Evolutionary conservation across 768 basidiomycete genomes (phyloP).

Genomic region (Trametes punicea): DNA sequence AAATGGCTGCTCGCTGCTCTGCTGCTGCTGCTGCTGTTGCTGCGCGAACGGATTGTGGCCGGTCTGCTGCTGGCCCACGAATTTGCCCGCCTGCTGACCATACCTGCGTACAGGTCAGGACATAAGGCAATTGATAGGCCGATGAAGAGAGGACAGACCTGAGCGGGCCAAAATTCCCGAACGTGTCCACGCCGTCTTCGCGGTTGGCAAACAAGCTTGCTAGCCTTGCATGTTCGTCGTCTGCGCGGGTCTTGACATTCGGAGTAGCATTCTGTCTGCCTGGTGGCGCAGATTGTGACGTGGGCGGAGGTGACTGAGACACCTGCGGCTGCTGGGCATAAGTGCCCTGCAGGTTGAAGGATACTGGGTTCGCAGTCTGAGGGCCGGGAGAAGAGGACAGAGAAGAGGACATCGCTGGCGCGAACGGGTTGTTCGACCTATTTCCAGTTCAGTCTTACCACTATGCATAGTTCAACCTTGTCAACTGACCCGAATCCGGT

Average conservation of each 20-base stretch:
- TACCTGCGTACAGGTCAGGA: constrained; percentile 40
- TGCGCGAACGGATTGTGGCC: constrained; percentile 69
- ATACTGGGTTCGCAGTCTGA: constrained; percentile 37
- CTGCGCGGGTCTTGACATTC: constrained; percentile 40
- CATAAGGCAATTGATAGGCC: neutral
- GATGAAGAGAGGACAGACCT: constrained; percentile 42
- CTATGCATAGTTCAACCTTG: neutral
- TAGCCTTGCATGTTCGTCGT: constrained; percentile 71
- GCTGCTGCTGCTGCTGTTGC: constrained; percentile 48
- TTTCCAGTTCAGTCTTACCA: constrained; percentile 14
- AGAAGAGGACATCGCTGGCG: constrained; percentile 39
- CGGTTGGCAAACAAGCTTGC: constrained; percentile 82
- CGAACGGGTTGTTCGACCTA: constrained; percentile 97
- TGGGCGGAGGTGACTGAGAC: constrained; percentile 40
- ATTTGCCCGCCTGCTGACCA: constrained; percentile 29
- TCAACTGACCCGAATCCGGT: constrained; percentile 70
- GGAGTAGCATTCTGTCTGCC: constrained; percentile 13
- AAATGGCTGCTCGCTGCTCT: constrained; percentile 33
- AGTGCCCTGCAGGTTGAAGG: constrained; percentile 70
- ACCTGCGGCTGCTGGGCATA: constrained; percentile 47
- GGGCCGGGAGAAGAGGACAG: constrained; percentile 31
- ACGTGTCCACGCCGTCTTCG: constrained; percentile 93
- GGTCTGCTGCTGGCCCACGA: constrained; percentile 28
- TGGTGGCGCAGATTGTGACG: constrained; percentile 37
- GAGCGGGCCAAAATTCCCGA: constrained; percentile 82